phyloP scores from a whole-genome alignment of 2,329 filamentous ascomycete species.

The Didymosphaeria variabile region DNA sequence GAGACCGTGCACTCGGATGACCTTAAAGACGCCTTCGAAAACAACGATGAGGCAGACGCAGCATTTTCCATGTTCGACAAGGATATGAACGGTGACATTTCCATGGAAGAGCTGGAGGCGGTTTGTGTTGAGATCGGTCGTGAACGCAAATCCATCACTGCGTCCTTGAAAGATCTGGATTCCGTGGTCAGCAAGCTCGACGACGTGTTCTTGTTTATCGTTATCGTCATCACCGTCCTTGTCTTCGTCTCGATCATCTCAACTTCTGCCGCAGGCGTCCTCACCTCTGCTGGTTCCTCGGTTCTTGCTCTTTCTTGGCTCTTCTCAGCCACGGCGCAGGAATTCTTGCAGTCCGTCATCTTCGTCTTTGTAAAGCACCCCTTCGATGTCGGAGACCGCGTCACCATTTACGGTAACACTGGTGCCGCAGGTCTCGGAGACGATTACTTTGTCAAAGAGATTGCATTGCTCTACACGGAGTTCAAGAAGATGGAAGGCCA shows the following conservation, averaged over 20 bases:
- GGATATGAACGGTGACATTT: constrained; percentile 95
- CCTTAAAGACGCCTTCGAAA: constrained; percentile 79
- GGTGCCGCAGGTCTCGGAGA: constrained; percentile 81
- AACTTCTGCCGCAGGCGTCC: constrained; percentile 84
- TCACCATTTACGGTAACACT: constrained; percentile 90
- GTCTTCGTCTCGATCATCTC: constrained; percentile 92
- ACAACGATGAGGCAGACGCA: constrained; percentile 84
- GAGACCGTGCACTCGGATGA: constrained; percentile 83
- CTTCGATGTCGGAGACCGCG: constrained; percentile 93
- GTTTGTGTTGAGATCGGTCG: constrained; percentile 94
- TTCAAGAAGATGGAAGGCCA: constrained; percentile 99
- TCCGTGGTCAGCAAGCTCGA: constrained; percentile 92
- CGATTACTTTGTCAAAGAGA: constrained; percentile 96
- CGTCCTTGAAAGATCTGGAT: constrained; percentile 92
- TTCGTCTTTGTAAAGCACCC: constrained; percentile 98
- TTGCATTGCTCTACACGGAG: constrained; percentile 91
- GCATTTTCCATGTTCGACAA: constrained; percentile 95
- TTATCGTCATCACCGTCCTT: constrained; percentile 79
- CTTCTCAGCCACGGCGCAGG: constrained; percentile 89
- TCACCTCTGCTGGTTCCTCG: constrained; percentile 88
- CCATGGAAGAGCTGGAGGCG: constrained; percentile 91
- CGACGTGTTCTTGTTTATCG: constrained; percentile 87
- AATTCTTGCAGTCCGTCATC: constrained; percentile 91
- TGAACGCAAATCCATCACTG: constrained; percentile 94
- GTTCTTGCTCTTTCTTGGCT: constrained; percentile 93